Evolutionary conservation across 257 asterid species (phyloP).

Genomic region (Lantana camara): DNA sequence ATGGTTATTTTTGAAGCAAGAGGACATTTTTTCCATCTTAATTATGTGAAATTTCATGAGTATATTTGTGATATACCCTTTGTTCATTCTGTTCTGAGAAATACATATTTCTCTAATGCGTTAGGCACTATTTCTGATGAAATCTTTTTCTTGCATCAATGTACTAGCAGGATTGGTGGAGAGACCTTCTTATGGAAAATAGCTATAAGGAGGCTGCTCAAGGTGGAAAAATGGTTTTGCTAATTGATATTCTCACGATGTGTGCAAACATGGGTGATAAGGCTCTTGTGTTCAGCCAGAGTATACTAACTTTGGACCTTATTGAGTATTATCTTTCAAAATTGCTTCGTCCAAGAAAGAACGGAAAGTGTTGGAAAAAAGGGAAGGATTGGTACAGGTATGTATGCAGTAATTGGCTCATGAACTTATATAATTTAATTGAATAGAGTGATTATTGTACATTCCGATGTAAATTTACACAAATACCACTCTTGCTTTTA

Average conservation of each 20-base stretch:
- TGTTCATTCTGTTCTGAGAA: neutral
- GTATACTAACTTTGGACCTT: slow-evolving; percentile 81
- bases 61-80: too few relatives aligned
- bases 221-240: slow-evolving; percentile 97
- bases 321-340: slow-evolving; percentile 85
- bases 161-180: slow-evolving; percentile 89
- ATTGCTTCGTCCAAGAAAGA: slow-evolving; percentile 71
- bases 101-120: neutral
- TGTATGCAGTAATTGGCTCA: slow-evolving; percentile 28
- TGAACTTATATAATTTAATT: neutral
- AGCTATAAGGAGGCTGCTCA: slow-evolving; percentile 70
- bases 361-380: slow-evolving; percentile 76
- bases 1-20: too few relatives aligned
- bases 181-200: slow-evolving; percentile 70
- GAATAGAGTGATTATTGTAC: too few relatives aligned
- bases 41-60: too few relatives aligned
- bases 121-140: slow-evolving; percentile 1
- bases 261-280: slow-evolving; percentile 85
- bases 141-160: slow-evolving; percentile 24
- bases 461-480: too few relatives aligned
- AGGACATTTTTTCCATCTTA: too few relatives aligned
- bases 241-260: slow-evolving; percentile 83
- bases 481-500: too few relatives aligned
- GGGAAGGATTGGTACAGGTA: slow-evolving; percentile 99
- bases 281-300: slow-evolving; percentile 94